A percentile compares a stretch with the other conserved stretches of the same genome.
phyloP scores from a whole-genome alignment of 805 yeast genomes.

The Metschnikowia matae region DNA sequence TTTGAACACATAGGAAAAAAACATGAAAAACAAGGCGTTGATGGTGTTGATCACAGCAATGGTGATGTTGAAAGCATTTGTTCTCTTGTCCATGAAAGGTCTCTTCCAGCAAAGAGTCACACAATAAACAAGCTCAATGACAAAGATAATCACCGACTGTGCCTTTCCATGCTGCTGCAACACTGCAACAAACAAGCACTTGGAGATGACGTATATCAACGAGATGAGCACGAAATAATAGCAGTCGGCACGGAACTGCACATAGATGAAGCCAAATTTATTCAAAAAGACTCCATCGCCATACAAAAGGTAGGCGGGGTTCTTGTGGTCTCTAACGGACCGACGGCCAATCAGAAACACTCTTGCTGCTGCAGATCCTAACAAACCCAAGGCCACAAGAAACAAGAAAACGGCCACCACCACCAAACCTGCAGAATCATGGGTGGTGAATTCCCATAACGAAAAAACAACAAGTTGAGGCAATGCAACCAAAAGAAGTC shows the following conservation, averaged over 20 bases:
- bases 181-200: constrained; percentile 82
- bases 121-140: constrained; percentile 69
- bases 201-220: constrained; percentile 61
- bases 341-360: constrained; percentile 72
- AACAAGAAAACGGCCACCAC: constrained; percentile 76
- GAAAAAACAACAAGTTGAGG: constrained; percentile 81
- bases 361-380: constrained; percentile 68
- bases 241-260: constrained; percentile 82
- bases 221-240: constrained; percentile 77
- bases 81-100: constrained; percentile 93
- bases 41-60: constrained; percentile 75
- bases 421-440: constrained; percentile 79
- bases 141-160: constrained; percentile 75
- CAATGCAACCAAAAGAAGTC: constrained; percentile 78
- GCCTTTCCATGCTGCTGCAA: constrained; percentile 76
- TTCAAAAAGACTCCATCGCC: constrained; percentile 80
- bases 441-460: constrained; percentile 82
- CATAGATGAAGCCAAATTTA: constrained; percentile 88
- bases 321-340: constrained; percentile 69
- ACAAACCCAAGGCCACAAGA: constrained; percentile 50
- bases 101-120: constrained; percentile 61
- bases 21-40: constrained; percentile 82
- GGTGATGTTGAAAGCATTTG: constrained; percentile 88
- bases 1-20: constrained; percentile 78
- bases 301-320: constrained; percentile 86